These are phyloP conservation scores for Corchorus capsularis DNA, from an alignment of 345 rosid species.

Conservation along the genomic window DNA sequence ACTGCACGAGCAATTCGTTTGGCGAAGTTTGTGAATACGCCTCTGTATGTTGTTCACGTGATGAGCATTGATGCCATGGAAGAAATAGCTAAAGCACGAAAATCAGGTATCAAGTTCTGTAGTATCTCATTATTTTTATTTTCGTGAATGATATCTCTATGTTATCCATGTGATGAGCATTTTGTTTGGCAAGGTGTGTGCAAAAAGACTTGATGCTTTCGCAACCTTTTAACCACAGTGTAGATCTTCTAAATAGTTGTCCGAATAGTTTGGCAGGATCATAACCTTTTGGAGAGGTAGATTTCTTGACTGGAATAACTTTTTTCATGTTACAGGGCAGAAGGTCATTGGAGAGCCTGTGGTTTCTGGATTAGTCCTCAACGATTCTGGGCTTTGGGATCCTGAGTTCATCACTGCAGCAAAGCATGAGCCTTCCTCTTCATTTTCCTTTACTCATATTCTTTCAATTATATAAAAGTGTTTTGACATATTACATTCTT, in stretches of 20 bases:
- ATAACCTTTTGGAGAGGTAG: not conserved
- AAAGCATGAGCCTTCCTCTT: conserved; percentile 46
- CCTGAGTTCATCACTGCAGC: conserved; percentile 86
- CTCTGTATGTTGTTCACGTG: conserved; percentile 96
- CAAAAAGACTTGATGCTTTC: not conserved
- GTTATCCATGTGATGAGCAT: not conserved
- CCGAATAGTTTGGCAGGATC: not conserved
- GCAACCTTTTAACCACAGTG: not conserved
- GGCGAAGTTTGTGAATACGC: conserved; percentile 88
- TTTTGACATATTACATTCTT: conserved; percentile 15
- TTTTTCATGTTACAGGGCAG: conserved; percentile 71
- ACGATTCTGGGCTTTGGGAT: conserved; percentile 90
- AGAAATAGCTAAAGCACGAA: conserved; percentile 91
- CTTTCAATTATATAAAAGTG: not conserved
- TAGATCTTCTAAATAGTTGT: not conserved
- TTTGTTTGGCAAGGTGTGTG: conserved; percentile 11
- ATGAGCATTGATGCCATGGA: conserved; percentile 99
- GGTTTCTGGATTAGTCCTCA: conserved; percentile 85
- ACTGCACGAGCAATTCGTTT: conserved; percentile 90
- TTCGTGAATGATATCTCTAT: not conserved
- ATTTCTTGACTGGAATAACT: conserved; percentile 10
- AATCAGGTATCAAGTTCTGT: conserved; percentile 58
- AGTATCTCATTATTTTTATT: not conserved
- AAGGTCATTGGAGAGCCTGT: conserved; percentile 93
- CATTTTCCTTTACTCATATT: conserved; percentile 6